A percentile compares a stretch with the other conserved stretches of the same genome.
Evolutionary conservation across 2,329 filamentous ascomycete species (phyloP).

Genomic region (Microsporum audouinii): DNA sequence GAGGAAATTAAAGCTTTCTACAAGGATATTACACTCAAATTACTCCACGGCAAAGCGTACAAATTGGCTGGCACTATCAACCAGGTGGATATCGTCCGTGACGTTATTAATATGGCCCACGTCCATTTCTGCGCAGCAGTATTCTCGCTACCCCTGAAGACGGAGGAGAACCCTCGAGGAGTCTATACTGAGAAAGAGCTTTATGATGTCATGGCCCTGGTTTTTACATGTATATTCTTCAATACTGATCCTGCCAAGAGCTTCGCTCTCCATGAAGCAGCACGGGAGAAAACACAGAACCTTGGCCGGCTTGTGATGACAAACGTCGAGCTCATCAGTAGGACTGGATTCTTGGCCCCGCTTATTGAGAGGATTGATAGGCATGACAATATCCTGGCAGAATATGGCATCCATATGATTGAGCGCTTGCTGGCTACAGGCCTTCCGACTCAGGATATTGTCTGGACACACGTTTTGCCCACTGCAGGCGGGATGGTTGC

Average conservation of each 20-base stretch:
- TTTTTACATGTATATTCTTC: constrained; percentile 39
- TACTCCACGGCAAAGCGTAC: constrained; percentile 29
- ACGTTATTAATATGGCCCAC: constrained; percentile 18
- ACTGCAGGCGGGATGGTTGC: constrained; percentile 46
- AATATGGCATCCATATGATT: constrained; percentile 47
- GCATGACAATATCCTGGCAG: constrained; percentile 29
- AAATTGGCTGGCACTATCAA: constrained; percentile 30
- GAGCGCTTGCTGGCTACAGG: constrained; percentile 40
- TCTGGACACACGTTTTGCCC: constrained; percentile 48
- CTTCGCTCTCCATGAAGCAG: constrained; percentile 36
- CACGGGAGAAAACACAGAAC: constrained; percentile 30
- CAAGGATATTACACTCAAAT: constrained; percentile 13
- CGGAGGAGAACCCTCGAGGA: constrained; percentile 18
- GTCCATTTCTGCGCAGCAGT: constrained; percentile 19
- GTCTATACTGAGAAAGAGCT: constrained; percentile 44
- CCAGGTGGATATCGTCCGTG: constrained; percentile 19
- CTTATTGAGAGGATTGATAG: constrained; percentile 22
- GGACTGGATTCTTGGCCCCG: constrained; percentile 21
- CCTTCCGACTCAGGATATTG: constrained; percentile 39
- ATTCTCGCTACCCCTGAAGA: constrained; percentile 19
- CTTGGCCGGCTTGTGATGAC: constrained; percentile 31
- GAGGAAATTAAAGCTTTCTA: constrained; percentile 14
- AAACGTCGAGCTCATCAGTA: constrained; percentile 30
- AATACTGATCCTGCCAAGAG: constrained; percentile 39
- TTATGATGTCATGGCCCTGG: constrained; percentile 38